These are phyloP conservation scores for Akanthomyces lecanii DNA, from an alignment of 2,329 filamentous ascomycete species.

Conservation along the genomic window DNA sequence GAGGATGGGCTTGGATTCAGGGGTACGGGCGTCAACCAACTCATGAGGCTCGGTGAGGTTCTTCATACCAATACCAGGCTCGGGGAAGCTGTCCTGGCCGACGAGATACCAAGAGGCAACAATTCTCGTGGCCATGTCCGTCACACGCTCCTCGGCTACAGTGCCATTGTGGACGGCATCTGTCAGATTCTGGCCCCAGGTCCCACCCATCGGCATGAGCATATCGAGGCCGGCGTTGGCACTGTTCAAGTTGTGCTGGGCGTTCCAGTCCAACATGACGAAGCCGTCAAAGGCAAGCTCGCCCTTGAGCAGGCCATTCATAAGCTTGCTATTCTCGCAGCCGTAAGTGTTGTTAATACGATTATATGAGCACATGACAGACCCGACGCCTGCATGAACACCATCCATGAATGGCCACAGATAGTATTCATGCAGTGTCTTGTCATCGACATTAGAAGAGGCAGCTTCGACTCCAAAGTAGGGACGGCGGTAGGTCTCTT, in stretches of 20 bases:
- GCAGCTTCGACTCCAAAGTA: constrained; percentile 46
- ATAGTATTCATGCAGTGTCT: constrained; percentile 61
- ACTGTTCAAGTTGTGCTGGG: constrained; percentile 56
- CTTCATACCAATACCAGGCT: constrained; percentile 53
- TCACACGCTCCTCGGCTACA: constrained; percentile 63
- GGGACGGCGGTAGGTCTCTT: constrained; percentile 46
- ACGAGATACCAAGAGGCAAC: constrained; percentile 57
- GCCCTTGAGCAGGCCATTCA: constrained; percentile 64
- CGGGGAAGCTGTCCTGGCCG: constrained; percentile 44
- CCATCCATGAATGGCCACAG: constrained; percentile 63
- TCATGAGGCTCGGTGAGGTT: constrained; percentile 49
- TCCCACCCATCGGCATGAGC: constrained; percentile 56
- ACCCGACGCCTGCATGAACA: constrained; percentile 51
- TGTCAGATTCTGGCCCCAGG: constrained; percentile 64
- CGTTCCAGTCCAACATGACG: constrained; percentile 66
- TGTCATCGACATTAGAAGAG: constrained; percentile 61
- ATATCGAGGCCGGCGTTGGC: constrained; percentile 63
- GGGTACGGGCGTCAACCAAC: constrained; percentile 46
- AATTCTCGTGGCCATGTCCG: constrained; percentile 75
- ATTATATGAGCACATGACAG: constrained; percentile 67
- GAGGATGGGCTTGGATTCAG: constrained; percentile 39
- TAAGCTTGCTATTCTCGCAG: constrained; percentile 67
- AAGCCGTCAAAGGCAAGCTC: constrained; percentile 65
- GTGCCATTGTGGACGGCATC: constrained; percentile 74
- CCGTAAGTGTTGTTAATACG: constrained; percentile 67